Conservation (phyloP, 2,329 filamentous ascomycete species). For the Diaporthe destruens region DNA sequence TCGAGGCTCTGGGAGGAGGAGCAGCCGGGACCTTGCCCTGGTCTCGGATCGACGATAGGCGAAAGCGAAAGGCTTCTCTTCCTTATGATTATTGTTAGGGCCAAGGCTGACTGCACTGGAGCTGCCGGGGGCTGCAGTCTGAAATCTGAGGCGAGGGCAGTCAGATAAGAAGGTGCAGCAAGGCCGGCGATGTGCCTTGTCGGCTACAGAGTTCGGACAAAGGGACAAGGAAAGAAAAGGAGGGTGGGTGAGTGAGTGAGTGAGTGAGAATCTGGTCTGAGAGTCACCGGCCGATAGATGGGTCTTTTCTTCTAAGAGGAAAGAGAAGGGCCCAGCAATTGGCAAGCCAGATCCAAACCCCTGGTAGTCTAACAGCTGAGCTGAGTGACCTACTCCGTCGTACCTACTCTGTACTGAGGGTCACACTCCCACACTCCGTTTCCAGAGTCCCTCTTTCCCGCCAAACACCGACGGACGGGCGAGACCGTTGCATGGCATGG, state of each 20-base stretch:
- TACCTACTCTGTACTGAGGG: no score
- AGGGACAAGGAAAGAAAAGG: slow-evolving; percentile 13
- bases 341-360: not conserved
- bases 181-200: slow-evolving; percentile 5
- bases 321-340: slow-evolving; percentile 3
- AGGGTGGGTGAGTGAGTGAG: not conserved
- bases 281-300: not conserved
- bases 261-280: slow-evolving; percentile 11
- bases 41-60: slow-evolving; percentile 28
- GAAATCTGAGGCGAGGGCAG: not conserved
- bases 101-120: no score
- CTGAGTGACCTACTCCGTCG: no score
- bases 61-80: not conserved
- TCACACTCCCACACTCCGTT: slow-evolving; percentile 23
- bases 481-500: slow-evolving; percentile 25
- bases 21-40: slow-evolving; percentile 26
- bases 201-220: slow-evolving; percentile 28
- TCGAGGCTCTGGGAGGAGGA: slow-evolving; percentile 15
- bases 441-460: not conserved
- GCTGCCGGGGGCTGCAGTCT: not conserved
- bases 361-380: no score
- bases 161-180: not conserved
- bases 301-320: not conserved
- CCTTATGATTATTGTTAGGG: not conserved
- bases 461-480: slow-evolving; percentile 24